Percentiles rank a stretch among this genome's conserved stretches.
phyloP scores from a whole-genome alignment of 768 basidiomycete species.

The Porpolomopsis calyptriformis region DNA sequence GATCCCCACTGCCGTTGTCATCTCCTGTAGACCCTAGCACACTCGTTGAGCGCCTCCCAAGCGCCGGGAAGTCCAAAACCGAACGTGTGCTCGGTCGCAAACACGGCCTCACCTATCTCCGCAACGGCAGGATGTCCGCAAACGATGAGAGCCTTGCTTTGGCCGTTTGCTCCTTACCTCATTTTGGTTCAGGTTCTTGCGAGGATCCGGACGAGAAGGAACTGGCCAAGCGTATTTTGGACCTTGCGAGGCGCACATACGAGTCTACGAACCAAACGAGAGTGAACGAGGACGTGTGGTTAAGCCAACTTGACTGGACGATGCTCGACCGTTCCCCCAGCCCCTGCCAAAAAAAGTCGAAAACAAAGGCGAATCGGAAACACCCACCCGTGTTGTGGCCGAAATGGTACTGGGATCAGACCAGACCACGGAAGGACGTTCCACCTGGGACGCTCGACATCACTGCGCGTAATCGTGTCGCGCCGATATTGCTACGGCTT shows the following conservation, averaged over 20 bases:
- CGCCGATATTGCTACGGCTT: constrained; percentile 76
- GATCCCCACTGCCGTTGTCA: neutral
- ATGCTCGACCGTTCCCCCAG: neutral
- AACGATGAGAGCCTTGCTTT: constrained; percentile 34
- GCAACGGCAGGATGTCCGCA: constrained; percentile 31
- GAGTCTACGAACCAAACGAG: constrained; percentile 13
- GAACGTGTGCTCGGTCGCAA: constrained; percentile 25
- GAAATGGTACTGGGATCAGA: constrained; percentile 93
- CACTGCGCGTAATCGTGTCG: constrained; percentile 70
- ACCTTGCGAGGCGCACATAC: constrained; percentile 30
- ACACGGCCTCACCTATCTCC: constrained; percentile 37
- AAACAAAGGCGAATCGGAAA: constrained; percentile 24
- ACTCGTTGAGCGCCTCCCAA: constrained; percentile 28
- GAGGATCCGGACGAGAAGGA: neutral
- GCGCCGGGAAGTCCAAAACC: constrained; percentile 4
- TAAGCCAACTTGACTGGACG: constrained; percentile 62
- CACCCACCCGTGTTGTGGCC: constrained; percentile 66
- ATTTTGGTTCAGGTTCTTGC: neutral
- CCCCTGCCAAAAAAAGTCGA: neutral
- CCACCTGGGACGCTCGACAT: constrained; percentile 72
- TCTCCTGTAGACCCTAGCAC: constrained; percentile 14
- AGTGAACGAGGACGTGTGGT: constrained; percentile 39
- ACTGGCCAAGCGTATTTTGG: constrained; percentile 20
- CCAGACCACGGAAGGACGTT: constrained; percentile 57
- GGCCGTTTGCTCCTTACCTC: constrained; percentile 25